Conservation (phyloP, 768 basidiomycete species). For the Lactarius deliciosus region DNA sequence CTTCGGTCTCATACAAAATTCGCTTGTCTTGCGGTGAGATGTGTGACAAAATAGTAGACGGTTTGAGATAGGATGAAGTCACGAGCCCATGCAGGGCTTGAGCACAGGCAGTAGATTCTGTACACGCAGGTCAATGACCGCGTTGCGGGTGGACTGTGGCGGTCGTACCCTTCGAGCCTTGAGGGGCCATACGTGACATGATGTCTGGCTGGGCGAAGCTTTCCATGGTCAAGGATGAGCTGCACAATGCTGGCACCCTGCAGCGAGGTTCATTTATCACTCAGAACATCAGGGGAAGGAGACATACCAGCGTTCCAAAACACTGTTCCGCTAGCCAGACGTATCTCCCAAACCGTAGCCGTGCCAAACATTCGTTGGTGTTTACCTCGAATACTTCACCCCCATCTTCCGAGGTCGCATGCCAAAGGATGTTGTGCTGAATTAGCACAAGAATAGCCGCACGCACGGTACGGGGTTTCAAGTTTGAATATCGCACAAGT, state of each 20-base stretch:
- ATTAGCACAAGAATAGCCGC: conserved; percentile 74
- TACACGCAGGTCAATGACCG: conserved; percentile 29
- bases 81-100: conserved; percentile 71
- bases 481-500: conserved; percentile 63
- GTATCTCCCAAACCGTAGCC: conserved; percentile 81
- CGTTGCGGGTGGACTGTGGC: background rate
- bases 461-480: conserved; percentile 67
- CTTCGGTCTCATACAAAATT: conserved; percentile 78
- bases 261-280: conserved; percentile 10
- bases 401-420: conserved; percentile 67
- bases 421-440: conserved; percentile 93
- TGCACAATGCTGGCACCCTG: conserved; percentile 79
- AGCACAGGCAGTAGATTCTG: conserved; percentile 47
- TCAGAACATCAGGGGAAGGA: background rate
- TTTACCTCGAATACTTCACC: conserved; percentile 82
- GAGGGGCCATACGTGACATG: conserved; percentile 47
- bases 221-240: conserved; percentile 80
- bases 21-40: conserved; percentile 76
- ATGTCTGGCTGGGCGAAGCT: conserved; percentile 77
- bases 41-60: conserved; percentile 76
- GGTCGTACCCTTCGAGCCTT: conserved; percentile 58
- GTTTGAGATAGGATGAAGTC: conserved; percentile 70
- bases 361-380: conserved; percentile 74
- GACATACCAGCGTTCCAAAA: conserved; percentile 68
- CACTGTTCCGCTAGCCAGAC: conserved; percentile 69